These are phyloP conservation scores for Leccinum broughii DNA, from an alignment of 768 basidiomycete species.

Conservation along the genomic window DNA sequence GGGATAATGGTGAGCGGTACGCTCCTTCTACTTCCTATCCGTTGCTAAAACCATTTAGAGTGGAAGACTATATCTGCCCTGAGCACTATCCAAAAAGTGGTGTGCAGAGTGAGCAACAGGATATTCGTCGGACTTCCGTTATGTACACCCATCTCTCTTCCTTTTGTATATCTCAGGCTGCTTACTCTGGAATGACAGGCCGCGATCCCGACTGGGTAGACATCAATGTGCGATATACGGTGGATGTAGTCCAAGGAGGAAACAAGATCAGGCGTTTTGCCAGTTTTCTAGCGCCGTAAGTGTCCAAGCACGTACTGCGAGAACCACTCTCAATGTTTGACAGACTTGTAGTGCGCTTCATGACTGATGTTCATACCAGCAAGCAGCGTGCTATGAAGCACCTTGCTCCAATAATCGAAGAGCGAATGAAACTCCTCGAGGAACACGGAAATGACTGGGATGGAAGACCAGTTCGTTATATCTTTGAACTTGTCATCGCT, in stretches of 20 bases:
- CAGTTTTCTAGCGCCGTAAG: not conserved
- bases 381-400: not conserved
- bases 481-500: not conserved
- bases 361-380: not conserved
- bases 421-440: not conserved
- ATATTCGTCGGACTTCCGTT: not conserved
- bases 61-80: not conserved
- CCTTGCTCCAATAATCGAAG: slow-evolving; percentile 8
- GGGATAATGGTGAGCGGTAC: not conserved
- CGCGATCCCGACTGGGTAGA: slow-evolving; percentile 6
- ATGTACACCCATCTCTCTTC: not conserved
- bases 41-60: not conserved
- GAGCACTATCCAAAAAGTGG: not conserved
- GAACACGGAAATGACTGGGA: not conserved
- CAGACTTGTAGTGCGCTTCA: not conserved
- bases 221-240: not conserved
- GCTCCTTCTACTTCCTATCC: not conserved
- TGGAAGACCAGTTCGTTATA: not conserved
- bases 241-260: not conserved
- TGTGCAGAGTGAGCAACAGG: not conserved
- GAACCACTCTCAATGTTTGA: too few relatives aligned
- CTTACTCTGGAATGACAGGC: not conserved
- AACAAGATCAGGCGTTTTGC: not conserved
- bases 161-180: not conserved
- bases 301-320: not conserved